Percentiles rank a stretch among this genome's conserved stretches.
Evolutionary conservation across 257 asterid genomes (phyloP).

Genomic region (Plantago elongata): DNA sequence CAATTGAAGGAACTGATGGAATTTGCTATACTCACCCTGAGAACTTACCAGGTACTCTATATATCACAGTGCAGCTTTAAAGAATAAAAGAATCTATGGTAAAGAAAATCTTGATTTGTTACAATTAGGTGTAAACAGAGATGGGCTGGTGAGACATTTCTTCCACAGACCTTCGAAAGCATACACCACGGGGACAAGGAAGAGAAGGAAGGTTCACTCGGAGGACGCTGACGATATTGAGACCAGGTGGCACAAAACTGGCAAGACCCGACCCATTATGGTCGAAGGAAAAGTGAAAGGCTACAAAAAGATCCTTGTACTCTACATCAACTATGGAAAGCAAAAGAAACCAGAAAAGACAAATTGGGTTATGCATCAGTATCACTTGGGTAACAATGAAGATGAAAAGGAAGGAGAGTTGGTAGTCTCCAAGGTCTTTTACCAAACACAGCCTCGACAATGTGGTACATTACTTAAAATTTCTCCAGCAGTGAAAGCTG

Average conservation of each 20-base stretch:
- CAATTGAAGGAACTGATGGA: slow-evolving; percentile 52
- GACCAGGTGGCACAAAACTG: slow-evolving; percentile 92
- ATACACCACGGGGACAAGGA: slow-evolving; percentile 87
- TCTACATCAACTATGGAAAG: slow-evolving; percentile 82
- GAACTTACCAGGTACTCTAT: slow-evolving; percentile 46
- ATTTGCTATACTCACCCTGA: slow-evolving; percentile 66
- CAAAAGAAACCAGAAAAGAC: slow-evolving; percentile 87
- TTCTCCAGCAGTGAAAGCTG: neutral
- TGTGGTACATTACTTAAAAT: slow-evolving; percentile 31
- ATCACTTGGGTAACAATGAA: slow-evolving; percentile 71
- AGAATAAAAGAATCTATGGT: too few relatives aligned
- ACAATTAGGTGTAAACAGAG: slow-evolving; percentile 61
- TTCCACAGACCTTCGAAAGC: slow-evolving; percentile 92
- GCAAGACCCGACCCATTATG: slow-evolving; percentile 69
- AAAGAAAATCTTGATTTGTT: neutral
- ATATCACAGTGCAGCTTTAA: neutral
- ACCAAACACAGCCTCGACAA: slow-evolving; percentile 90
- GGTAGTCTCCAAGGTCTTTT: slow-evolving; percentile 84
- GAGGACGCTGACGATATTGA: slow-evolving; percentile 62
- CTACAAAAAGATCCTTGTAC: slow-evolving; percentile 79
- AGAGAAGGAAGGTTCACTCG: slow-evolving; percentile 73
- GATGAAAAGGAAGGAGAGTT: slow-evolving; percentile 89
- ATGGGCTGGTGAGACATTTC: slow-evolving; percentile 89
- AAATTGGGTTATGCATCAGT: slow-evolving; percentile 93
- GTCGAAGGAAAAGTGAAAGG: slow-evolving; percentile 40